Evolutionary conservation across 2,329 filamentous ascomycete species (phyloP).

Genomic region (Ascochyta lentis): DNA sequence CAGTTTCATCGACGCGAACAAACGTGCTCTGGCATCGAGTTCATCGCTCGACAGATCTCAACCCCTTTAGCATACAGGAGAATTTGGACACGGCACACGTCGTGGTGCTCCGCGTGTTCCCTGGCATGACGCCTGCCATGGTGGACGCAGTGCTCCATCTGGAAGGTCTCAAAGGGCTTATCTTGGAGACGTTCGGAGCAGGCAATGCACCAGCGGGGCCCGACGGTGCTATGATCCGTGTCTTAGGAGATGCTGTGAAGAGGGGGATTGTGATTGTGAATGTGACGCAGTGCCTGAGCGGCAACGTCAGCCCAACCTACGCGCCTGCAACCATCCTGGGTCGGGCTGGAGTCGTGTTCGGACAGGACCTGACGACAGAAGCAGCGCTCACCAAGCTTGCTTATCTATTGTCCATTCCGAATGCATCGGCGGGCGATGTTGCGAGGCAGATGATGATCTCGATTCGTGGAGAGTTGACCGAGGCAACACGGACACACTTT

Average conservation of each 20-base stretch:
- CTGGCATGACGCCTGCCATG: conserved; percentile 93
- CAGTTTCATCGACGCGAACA: conserved; percentile 80
- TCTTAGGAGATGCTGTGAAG: conserved; percentile 77
- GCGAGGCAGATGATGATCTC: conserved; percentile 74
- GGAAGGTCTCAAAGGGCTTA: conserved; percentile 78
- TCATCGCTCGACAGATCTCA: conserved; percentile 73
- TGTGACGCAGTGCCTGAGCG: conserved; percentile 80
- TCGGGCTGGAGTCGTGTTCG: conserved; percentile 84
- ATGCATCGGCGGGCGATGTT: conserved; percentile 70
- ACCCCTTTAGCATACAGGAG: conserved; percentile 72
- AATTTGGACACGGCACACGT: conserved; percentile 86
- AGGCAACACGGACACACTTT: conserved; percentile 74
- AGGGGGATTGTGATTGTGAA: conserved; percentile 88
- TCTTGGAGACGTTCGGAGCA: conserved; percentile 92
- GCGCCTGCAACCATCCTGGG: conserved; percentile 69
- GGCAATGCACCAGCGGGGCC: conserved; percentile 86
- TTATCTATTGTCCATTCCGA: conserved; percentile 76
- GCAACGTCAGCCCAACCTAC: conserved; percentile 51
- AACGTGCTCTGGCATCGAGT: conserved; percentile 82
- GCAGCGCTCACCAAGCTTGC: conserved; percentile 90
- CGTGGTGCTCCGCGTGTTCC: conserved; percentile 87
- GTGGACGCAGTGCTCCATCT: conserved; percentile 81
- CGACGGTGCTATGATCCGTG: conserved; percentile 78
- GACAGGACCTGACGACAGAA: conserved; percentile 87
- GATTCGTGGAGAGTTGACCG: conserved; percentile 85